phyloP scores from a whole-genome alignment of 1,139 yeast genomes.

The Ogataea hybrid region DNA sequence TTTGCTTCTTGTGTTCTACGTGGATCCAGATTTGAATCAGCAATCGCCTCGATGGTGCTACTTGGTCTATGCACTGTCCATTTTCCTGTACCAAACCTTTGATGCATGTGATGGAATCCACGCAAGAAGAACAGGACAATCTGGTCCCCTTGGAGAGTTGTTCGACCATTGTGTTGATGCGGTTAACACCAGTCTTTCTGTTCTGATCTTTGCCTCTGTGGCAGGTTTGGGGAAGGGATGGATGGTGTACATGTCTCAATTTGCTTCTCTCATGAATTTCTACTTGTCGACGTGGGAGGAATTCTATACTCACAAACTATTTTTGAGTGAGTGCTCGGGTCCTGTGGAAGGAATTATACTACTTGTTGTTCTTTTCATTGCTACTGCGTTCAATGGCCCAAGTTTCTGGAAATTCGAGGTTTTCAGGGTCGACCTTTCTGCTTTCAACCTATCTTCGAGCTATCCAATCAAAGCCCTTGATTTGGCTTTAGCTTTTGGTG shows the following conservation, averaged over 20 bases:
- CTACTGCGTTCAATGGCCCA: constrained; percentile 72
- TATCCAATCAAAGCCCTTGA: constrained; percentile 39
- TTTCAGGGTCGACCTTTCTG: constrained; percentile 35
- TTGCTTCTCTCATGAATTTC: constrained; percentile 76
- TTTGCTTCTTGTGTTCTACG: constrained; percentile 63
- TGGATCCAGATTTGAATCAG: constrained; percentile 64
- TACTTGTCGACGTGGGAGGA: constrained; percentile 96
- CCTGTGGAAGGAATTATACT: constrained; percentile 92
- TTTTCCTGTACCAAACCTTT: constrained; percentile 90
- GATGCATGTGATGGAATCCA: constrained; percentile 97
- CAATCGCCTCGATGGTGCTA: constrained; percentile 81
- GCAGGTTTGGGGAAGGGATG: constrained; percentile 71
- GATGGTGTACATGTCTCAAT: constrained; percentile 63
- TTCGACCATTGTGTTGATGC: constrained; percentile 96
- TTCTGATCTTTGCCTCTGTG: constrained; percentile 69
- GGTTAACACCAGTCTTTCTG: constrained; percentile 79
- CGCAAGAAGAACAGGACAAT: constrained; percentile 88
- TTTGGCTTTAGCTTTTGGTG: constrained; percentile 49
- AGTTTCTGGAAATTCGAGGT: constrained; percentile 53
- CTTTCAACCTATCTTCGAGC: constrained; percentile 32
- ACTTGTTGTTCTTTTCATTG: constrained; percentile 50
- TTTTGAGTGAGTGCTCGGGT: constrained; percentile 78
- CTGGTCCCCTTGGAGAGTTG: constrained; percentile 92
- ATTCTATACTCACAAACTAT: constrained; percentile 83
- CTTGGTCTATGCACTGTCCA: constrained; percentile 74